Evolutionary conservation across 108 stramenopile species (phyloP).

Genomic region (Bacterosira constricta): DNA sequence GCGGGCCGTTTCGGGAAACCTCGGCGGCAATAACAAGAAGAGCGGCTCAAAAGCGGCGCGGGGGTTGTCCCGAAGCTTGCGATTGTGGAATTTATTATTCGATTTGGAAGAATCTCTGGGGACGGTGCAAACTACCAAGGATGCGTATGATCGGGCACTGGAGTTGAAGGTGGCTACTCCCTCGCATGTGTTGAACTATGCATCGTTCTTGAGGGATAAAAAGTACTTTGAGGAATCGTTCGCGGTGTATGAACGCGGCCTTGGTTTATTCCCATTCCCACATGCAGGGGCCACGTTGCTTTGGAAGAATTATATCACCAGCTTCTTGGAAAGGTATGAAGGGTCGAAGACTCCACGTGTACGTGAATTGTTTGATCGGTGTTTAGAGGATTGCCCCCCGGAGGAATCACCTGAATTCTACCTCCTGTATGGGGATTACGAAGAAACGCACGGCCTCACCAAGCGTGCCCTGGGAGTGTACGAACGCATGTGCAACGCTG

Average conservation of each 20-base stretch:
- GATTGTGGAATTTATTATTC: conserved; percentile 93
- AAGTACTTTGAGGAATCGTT: conserved; percentile 98
- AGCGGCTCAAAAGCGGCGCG: conserved; percentile 34
- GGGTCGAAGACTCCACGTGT: conserved; percentile 94
- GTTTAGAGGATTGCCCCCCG: conserved; percentile 82
- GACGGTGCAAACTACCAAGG: conserved; percentile 90
- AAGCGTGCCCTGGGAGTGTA: conserved; percentile 92
- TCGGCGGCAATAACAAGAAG: conserved; percentile 53
- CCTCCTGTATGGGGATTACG: conserved; percentile 91
- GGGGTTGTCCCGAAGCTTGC: conserved; percentile 67
- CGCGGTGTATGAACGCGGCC: conserved; percentile 85
- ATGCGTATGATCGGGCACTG: conserved; percentile 92
- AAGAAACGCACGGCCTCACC: conserved; percentile 94
- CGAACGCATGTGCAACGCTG: conserved; percentile 85
- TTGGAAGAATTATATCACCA: conserved; percentile 89
- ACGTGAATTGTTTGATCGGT: conserved; percentile 95
- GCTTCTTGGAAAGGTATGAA: conserved; percentile 90
- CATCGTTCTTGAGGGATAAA: conserved; percentile 88
- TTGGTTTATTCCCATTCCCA: conserved; percentile 93
- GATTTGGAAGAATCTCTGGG: conserved; percentile 98
- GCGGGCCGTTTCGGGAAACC: conserved; percentile 54
- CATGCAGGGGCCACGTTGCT: conserved; percentile 82
- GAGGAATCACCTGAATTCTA: conserved; percentile 90
- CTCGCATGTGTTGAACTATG: conserved; percentile 94
- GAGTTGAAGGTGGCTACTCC: conserved; percentile 96